Evolutionary conservation across 2,329 filamentous ascomycete genomes (phyloP).

Genomic region (Aspergillus candidus): DNA sequence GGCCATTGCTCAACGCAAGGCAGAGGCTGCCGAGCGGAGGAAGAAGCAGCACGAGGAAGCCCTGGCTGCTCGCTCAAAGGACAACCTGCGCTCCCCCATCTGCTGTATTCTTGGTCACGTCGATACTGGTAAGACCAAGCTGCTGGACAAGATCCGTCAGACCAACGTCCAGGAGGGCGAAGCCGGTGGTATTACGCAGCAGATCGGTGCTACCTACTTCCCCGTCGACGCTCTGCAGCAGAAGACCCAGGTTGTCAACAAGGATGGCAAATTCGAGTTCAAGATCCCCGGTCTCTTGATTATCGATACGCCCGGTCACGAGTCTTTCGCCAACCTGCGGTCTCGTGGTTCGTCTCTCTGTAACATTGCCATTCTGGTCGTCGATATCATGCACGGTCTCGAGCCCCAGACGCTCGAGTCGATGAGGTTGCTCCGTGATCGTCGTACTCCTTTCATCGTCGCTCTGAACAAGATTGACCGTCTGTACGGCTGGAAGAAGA

Average conservation of each 20-base stretch:
- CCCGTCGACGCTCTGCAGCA: constrained; percentile 85
- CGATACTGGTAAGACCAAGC: constrained; percentile 99
- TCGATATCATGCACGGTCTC: constrained; percentile 99
- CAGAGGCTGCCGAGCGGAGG: constrained; percentile 79
- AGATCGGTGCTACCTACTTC: constrained; percentile 99
- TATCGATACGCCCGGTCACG: constrained; percentile 98
- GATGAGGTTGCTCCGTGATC: constrained; percentile 85
- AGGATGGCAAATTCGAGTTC: constrained; percentile 84
- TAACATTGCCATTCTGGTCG: constrained; percentile 97
- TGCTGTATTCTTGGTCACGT: constrained; percentile 99
- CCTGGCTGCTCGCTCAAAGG: constrained; percentile 81
- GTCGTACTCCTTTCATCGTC: constrained; percentile 96
- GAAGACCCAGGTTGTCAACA: constrained; percentile 91
- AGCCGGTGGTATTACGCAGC: constrained; percentile 98
- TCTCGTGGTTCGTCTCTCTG: constrained; percentile 96
- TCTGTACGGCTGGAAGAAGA: constrained; percentile 97
- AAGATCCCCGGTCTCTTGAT: constrained; percentile 95
- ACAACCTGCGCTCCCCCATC: constrained; percentile 93
- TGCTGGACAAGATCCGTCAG: constrained; percentile 95
- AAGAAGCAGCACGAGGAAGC: constrained; percentile 89
- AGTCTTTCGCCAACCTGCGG: constrained; percentile 97
- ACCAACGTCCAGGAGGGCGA: constrained; percentile 99
- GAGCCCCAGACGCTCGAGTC: constrained; percentile 97
- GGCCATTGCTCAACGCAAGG: constrained; percentile 72
- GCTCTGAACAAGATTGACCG: constrained; percentile 99